Evolutionary conservation across 139 green algal species (phyloP), one percentile per base, ranked within the genome.

Genomic region (Coelastrella sp.): DNA sequence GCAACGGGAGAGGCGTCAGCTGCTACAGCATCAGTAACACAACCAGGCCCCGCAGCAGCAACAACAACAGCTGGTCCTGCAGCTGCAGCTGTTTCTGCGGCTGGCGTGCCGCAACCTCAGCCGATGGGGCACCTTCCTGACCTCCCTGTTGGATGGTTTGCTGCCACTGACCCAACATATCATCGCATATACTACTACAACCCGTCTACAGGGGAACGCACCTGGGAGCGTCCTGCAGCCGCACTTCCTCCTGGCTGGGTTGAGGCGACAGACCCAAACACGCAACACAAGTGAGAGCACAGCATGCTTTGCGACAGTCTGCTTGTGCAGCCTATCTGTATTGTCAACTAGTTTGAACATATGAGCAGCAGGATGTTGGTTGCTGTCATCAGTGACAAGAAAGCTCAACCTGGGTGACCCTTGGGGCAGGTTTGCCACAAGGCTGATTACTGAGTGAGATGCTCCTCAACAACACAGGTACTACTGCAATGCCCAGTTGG

Each of bases 101-200:
- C 66, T 72, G 75, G 57, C 74, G 27, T 49, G 25, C 6, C 78
- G n/a, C 35, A 78, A 17, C 66, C 27, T 56, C 82, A 66, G 56
- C 59, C 76, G 25, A 74, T 86, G 35, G 78, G 87, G 25, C 35
- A 68, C 15, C 27, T 66, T 60, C 61, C 78, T 6, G 58, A 20
- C 4, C 89, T 98, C 88, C 94, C 95, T 0, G 65, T 81, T 0
- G 96, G 96, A 25, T 98, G 96, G 96, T 91, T 87, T 35, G 90
- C 96, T 82, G 94, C 95, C 3, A 27, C 94, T 57, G 95, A 97
- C 89, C 90, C 96, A 17, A 95, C 91, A 0, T 96, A 97, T 93
- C 82, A 94, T 15, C 82, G 93, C 25, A 60, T 87, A 1, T 98
- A 98, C 91, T 98, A 93, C 82, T 97, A 94, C 88, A 95, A 96